Conservation (phyloP, 192 early-diverging fungal genomes). For the Linnemannia elongata region DNA sequence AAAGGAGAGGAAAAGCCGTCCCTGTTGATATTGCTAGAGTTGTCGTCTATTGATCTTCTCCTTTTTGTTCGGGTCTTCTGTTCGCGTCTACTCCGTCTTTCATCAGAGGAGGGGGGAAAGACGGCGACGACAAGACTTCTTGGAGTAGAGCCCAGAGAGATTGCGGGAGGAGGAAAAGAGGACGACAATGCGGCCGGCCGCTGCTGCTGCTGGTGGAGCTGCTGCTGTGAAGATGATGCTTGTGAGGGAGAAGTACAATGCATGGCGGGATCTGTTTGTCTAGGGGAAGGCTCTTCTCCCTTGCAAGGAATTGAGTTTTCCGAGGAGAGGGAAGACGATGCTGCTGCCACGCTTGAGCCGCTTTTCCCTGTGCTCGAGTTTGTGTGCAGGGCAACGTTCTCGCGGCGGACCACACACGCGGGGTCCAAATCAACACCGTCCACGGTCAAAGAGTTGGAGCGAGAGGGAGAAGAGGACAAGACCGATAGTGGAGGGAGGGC, state of each 20-base stretch:
- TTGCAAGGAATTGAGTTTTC: background rate
- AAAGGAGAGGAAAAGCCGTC: background rate
- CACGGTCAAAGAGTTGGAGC: background rate
- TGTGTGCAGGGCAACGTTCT: background rate
- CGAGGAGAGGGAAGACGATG: background rate
- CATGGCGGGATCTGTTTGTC: background rate
- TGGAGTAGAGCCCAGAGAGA: background rate
- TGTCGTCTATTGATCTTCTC: conserved; percentile 35
- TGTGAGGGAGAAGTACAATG: background rate
- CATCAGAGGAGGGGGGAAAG: conserved; percentile 4
- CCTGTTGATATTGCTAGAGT: background rate
- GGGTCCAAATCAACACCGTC: background rate
- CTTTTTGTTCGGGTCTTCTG: conserved; percentile 28
- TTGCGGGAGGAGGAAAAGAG: conserved; percentile 8
- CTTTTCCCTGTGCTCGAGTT: background rate
- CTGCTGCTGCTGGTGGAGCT: too few species aligned
- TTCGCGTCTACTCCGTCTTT: conserved; percentile 15
- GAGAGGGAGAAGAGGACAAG: background rate
- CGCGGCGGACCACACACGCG: background rate
- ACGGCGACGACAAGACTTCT: background rate
- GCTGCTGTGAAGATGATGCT: background rate
- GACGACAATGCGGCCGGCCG: background rate
- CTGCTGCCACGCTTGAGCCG: background rate
- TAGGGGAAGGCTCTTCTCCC: background rate
- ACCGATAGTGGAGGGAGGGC: conserved; percentile 17